Base-by-base conservation (phyloP, 2,329 filamentous ascomycete genomes). In the Didymella keratinophila region DNA sequence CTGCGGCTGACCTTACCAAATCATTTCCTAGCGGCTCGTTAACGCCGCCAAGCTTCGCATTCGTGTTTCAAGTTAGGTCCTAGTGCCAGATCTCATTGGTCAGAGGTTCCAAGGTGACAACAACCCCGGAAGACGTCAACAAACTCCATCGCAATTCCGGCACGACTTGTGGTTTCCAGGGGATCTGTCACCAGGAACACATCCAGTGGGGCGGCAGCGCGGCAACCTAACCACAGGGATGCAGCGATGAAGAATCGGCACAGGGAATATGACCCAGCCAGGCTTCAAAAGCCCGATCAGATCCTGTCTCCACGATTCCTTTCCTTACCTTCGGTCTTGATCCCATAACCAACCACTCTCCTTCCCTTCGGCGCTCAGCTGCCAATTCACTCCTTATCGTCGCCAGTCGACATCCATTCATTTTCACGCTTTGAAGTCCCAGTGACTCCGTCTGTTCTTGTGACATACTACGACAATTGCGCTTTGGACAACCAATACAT, bases 371-470 rank as follows among this genome's bases (percentile, higher is more conserved):
- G 63, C 61, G 61, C 60, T 68, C 60, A 53, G 66, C 63, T 66
- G 64, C 67, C 69, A 61, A 49, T 68, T 60, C 74, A 62, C 66
- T 77, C 73, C 58, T 71, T 76, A 66, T 60, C 56, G 73, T 75
- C 75, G 74, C 75, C 67, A 76, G 74, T 72, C 75, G 74, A 73
- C 58, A 47, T 54, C 60, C 73, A 55, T 72, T 75, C 70, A 60
- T 75, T 71, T 61, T 36, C 56, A 61, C 61, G 41, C 51, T 41
- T 55, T 52, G 53, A 56, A 68, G 72, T 75, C 73, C 73, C 66
- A 74, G 73, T 56, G 72, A 75, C 71, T 68, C 50, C 54, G 41
- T 66, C 60, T 63, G 47, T 70, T 69, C 65, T 34, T 71, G 62
- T 72, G 51, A 63, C 53, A 67, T 67, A 66, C 58, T 61, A 68